These are phyloP conservation scores for Leishmania gerbilli DNA, from an alignment of 208 protist species.

Conservation along the genomic window DNA sequence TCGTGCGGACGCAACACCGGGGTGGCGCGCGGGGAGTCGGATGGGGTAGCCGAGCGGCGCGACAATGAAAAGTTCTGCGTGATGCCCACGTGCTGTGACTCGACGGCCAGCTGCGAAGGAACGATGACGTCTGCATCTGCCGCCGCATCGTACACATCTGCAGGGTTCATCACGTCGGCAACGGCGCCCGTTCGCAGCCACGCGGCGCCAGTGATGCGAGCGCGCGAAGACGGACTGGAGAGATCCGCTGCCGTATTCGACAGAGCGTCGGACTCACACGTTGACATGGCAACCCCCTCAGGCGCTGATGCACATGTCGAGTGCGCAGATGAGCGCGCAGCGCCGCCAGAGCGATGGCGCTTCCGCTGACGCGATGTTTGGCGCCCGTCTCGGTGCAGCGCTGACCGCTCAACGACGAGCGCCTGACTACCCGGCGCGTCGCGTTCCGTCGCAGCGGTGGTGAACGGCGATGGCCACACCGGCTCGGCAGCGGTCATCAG, in stretches of 20 bases:
- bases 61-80: constrained; percentile 9
- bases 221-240: neutral
- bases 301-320: neutral
- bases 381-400: constrained; percentile 7
- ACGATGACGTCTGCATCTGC: neutral
- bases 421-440: neutral
- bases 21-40: neutral
- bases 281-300: neutral
- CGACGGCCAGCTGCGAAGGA: neutral
- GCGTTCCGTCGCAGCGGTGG: neutral
- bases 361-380: neutral
- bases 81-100: constrained; percentile 33
- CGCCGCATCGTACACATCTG: neutral
- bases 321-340: no score
- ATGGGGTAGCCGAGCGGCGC: neutral
- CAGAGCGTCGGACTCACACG: neutral
- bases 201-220: neutral
- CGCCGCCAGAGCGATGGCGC: constrained; percentile 4
- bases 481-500: neutral
- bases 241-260: neutral
- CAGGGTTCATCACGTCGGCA: neutral
- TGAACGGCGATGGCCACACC: constrained; percentile 2
- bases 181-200: neutral
- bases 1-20: neutral
- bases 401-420: constrained; percentile 13